These are phyloP conservation scores for Pseudogymnoascus verrucosus DNA, from an alignment of 2,329 filamentous ascomycete species.

Conservation along the genomic window DNA sequence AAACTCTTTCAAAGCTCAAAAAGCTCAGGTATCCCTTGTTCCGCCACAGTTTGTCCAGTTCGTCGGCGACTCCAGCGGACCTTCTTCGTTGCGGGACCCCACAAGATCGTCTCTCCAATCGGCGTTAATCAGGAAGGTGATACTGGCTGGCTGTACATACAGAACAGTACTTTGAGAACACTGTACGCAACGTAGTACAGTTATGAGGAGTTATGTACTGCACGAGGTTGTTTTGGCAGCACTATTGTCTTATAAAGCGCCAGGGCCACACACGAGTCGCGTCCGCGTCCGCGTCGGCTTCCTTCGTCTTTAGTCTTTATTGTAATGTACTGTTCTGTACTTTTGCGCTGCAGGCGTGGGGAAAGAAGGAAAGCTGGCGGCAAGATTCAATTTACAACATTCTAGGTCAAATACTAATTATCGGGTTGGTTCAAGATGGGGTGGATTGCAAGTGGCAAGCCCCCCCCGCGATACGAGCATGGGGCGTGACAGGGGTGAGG, in stretches of 20 bases:
- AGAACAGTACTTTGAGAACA: background rate
- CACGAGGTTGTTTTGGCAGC: constrained; percentile 4
- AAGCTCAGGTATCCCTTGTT: background rate
- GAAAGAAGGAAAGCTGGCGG: background rate
- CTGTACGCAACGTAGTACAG: constrained; percentile 4
- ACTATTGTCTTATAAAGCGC: background rate
- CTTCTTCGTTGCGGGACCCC: constrained; percentile 3
- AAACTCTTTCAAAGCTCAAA: background rate
- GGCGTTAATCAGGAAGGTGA: constrained; percentile 8
- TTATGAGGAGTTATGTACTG: constrained; percentile 3
- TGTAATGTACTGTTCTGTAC: background rate
- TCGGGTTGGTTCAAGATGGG: background rate
- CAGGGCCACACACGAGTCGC: constrained; percentile 4
- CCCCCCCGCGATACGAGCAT: constrained; percentile 5
- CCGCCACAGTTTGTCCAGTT: constrained; percentile 7
- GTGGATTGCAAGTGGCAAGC: constrained; percentile 7
- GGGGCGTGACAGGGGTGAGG: background rate
- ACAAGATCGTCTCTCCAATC: constrained; percentile 7
- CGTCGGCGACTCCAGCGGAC: constrained; percentile 3
- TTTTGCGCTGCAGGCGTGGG: background rate
- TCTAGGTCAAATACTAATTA: constrained; percentile 6
- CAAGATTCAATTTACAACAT: constrained; percentile 4
- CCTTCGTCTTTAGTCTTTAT: background rate
- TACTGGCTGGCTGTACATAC: background rate
- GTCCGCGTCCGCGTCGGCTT: background rate